Conservation (phyloP, 2,329 filamentous ascomycete species). For the Colletotrichum tanaceti region DNA sequence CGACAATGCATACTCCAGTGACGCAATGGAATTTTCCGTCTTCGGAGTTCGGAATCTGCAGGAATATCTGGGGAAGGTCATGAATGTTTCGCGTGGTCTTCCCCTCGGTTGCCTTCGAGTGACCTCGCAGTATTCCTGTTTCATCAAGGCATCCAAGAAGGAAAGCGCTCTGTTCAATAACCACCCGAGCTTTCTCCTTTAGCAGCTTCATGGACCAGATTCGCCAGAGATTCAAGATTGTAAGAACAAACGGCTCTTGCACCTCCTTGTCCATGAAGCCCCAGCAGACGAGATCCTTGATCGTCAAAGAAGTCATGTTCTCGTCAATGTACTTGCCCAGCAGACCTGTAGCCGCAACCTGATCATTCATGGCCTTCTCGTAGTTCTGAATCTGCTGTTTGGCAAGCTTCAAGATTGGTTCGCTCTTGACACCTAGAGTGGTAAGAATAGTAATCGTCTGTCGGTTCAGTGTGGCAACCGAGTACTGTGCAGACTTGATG, state of each 20-base stretch:
- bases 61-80: constrained; percentile 84
- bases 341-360: constrained; percentile 71
- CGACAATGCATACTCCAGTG: constrained; percentile 82
- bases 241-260: constrained; percentile 83
- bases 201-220: constrained; percentile 90
- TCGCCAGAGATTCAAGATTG: constrained; percentile 84
- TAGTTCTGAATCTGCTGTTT: constrained; percentile 75
- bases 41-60: constrained; percentile 77
- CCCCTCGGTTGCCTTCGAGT: constrained; percentile 64
- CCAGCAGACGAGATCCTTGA: constrained; percentile 81
- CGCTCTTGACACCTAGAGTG: constrained; percentile 75
- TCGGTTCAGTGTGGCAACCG: constrained; percentile 84
- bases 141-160: constrained; percentile 92
- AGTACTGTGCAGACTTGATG: constrained; percentile 81
- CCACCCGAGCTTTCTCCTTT: constrained; percentile 91
- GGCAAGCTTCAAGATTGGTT: constrained; percentile 76
- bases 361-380: constrained; percentile 75
- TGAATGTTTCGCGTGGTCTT: constrained; percentile 57
- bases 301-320: constrained; percentile 79
- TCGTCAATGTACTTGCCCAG: constrained; percentile 84
- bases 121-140: constrained; percentile 78
- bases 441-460: constrained; percentile 91
- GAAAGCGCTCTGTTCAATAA: constrained; percentile 85
- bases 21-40: constrained; percentile 72
- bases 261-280: constrained; percentile 76